Base-by-base conservation (phyloP, 768 basidiomycete species). In the Termitomyces bulborhizus region DNA sequence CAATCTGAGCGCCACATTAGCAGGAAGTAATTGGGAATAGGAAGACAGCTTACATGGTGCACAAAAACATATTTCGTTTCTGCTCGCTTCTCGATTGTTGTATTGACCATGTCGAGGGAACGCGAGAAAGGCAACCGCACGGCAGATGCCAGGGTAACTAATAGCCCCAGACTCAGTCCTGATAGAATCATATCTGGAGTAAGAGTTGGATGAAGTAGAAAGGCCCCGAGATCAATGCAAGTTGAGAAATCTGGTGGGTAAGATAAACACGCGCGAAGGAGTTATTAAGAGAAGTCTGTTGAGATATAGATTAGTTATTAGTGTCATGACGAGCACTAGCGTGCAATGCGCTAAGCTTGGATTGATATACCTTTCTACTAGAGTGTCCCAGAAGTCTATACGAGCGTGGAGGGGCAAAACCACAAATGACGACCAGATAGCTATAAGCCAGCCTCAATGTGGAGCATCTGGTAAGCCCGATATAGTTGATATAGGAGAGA, bases 1-100 rank as follows among this genome's bases (percentile, higher is more conserved):
- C 72, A 42, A 79, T 77, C 77, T 78, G 37, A 37, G 11, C 26
- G n/a, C 11, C 9, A n/a, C 37, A n/a, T 50, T 13, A 50, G 16
- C 16, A 40, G 16, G 3, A 37, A 6, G 6, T 27, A 3, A 27
- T 12, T 27, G 43, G 8, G 18, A 50, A 26, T 9, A 29, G 16
- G 7, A 49, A 42, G 4, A 34, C 26, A 43, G 66, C 76, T 46
- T 63, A 78, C 79, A 66, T 76, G 73, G 54, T 81, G 77, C 75
- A 79, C 78, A 55, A 79, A 77, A 16, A 79, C 75, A 60, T 78
- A 77, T 69, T 76, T 78, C 4, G 69, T 63, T n/a, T 71, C 71
- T 62, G 71, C 74, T 44, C 76, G 66, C 57, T 74, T 76, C 46
- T 62, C 55, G 24, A 76, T 13, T 32, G 42, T 34, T 26, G 16